A percentile compares a stretch with the other conserved stretches of the same genome.
phyloP scores from a whole-genome alignment of 1,284 basidiomycete species.

The Irpex lacteus region DNA sequence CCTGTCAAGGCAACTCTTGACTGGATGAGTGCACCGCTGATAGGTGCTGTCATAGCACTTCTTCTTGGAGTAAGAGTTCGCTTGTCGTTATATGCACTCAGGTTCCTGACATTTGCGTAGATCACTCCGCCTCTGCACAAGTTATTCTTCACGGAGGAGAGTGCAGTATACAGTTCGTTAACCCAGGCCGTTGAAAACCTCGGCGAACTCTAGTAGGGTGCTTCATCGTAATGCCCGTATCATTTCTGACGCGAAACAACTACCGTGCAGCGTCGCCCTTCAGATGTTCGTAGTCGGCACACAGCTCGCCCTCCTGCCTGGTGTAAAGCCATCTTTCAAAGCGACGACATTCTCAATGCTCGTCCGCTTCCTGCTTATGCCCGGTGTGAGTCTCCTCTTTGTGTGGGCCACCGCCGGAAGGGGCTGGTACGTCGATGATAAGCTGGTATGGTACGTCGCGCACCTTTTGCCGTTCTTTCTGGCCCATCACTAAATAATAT shows the following conservation, averaged over 20 bases:
- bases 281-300: slow-evolving; percentile 32
- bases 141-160: slow-evolving; percentile 23
- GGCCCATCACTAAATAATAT: not conserved
- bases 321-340: slow-evolving; percentile 21
- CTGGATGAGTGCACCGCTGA: slow-evolving; percentile 27
- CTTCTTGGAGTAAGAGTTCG: slow-evolving; percentile 24
- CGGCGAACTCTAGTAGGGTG: slow-evolving; percentile 29
- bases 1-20: slow-evolving; percentile 19
- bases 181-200: slow-evolving; percentile 28
- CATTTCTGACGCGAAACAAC: not conserved
- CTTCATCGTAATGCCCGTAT: not conserved
- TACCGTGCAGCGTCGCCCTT: slow-evolving; percentile 22
- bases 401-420: slow-evolving; percentile 28
- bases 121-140: slow-evolving; percentile 24
- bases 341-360: slow-evolving; percentile 24
- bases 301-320: slow-evolving; percentile 26
- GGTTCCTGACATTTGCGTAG: slow-evolving; percentile 10
- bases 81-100: not conserved
- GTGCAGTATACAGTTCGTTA: slow-evolving; percentile 25
- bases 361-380: slow-evolving; percentile 30
- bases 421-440: slow-evolving; percentile 29
- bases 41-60: slow-evolving; percentile 29
- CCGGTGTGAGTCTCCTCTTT: slow-evolving; percentile 26
- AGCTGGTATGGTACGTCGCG: slow-evolving; percentile 29
- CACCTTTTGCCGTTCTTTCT: too few species aligned